Evolutionary conservation across 495 filamentous ascomycete genomes (phyloP).

Genomic region (Neurospora cerealis): DNA sequence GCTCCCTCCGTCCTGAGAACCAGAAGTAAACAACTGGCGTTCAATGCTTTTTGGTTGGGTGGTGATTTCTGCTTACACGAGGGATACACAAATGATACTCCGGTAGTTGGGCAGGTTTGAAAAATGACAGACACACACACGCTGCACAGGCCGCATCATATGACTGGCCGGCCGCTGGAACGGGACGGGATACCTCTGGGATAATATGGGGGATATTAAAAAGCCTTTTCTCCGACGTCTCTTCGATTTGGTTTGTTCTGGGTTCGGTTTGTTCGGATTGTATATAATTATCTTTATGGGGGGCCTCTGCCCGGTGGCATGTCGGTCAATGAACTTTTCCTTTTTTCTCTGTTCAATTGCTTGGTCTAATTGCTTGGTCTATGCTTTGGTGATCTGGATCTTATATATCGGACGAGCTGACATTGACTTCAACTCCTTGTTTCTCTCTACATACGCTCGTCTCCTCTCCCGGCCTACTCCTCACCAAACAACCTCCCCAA

Average conservation of each 20-base stretch:
- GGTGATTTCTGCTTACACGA: background rate
- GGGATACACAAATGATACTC: conserved; percentile 1
- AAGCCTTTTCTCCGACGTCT: background rate
- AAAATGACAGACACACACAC: background rate
- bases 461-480: background rate
- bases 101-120: background rate
- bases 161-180: background rate
- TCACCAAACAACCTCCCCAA: conserved; percentile 52
- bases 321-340: background rate
- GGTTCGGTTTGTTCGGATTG: background rate
- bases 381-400: background rate
- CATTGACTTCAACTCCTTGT: background rate
- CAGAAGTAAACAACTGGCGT: conserved; percentile 51
- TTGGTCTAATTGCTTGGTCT: background rate
- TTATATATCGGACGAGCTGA: background rate
- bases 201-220: conserved; percentile 1
- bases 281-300: background rate
- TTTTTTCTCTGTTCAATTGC: background rate
- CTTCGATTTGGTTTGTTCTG: background rate
- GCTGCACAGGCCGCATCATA: background rate
- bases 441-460: background rate
- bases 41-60: background rate
- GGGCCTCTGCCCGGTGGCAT: background rate
- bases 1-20: conserved; percentile 86
- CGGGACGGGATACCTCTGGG: conserved; percentile 13